phyloP scores from a whole-genome alignment of 495 filamentous ascomycete genomes.

The Xylaria castorea region DNA sequence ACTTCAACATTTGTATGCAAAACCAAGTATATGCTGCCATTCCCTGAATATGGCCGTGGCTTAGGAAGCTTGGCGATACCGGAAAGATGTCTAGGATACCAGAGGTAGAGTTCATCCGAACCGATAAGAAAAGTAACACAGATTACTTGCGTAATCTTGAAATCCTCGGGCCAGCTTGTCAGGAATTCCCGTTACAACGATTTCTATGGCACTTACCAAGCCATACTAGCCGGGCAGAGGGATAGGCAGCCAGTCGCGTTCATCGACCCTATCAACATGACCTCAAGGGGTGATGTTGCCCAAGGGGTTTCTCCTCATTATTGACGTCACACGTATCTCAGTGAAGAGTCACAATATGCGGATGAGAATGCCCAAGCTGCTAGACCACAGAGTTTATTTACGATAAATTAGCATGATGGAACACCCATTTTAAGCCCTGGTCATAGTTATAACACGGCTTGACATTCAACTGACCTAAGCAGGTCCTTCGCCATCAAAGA shows the following conservation, averaged over 20 bases:
- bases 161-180: not conserved
- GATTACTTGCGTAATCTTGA: not conserved
- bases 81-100: not conserved
- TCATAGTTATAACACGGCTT: not conserved
- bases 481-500: constrained; percentile 33
- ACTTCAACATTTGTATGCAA: too few species aligned
- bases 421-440: not conserved
- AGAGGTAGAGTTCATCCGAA: not conserved
- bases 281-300: not conserved
- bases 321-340: not conserved
- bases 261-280: not conserved
- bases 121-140: too few species aligned
- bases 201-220: too few species aligned
- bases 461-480: constrained; percentile 18
- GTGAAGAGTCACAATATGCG: not conserved
- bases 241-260: not conserved
- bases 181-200: too few species aligned
- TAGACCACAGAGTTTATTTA: not conserved
- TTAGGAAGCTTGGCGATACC: not conserved
- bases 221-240: not conserved
- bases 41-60: not conserved
- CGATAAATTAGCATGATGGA: not conserved
- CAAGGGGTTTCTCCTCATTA: not conserved
- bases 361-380: not conserved
- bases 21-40: not conserved